Evolutionary conservation across 2,329 filamentous ascomycete species (phyloP).

Genomic region (Cladosporium colombiae): DNA sequence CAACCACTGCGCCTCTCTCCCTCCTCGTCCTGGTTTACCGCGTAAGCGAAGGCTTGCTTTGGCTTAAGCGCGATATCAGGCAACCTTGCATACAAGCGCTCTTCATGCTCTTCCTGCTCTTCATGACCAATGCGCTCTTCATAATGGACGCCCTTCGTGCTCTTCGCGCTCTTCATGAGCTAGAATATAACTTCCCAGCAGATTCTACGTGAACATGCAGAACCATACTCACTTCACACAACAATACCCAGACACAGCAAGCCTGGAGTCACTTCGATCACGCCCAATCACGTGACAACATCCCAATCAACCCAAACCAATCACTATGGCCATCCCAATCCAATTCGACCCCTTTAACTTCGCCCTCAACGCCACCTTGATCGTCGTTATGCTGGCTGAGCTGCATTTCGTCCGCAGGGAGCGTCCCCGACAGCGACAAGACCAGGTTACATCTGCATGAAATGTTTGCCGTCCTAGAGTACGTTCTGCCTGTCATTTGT

Average conservation of each 20-base stretch:
- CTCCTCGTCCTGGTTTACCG: background rate
- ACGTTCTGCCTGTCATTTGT: background rate
- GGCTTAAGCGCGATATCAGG: background rate
- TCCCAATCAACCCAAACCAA: background rate
- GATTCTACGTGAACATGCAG: background rate
- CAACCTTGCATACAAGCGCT: background rate
- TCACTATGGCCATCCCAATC: background rate
- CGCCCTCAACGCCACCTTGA: background rate
- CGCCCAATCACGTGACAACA: background rate
- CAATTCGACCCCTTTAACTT: slow-evolving; percentile 9
- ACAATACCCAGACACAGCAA: background rate
- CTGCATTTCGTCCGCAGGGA: background rate
- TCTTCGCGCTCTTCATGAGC: background rate
- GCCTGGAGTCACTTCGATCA: background rate
- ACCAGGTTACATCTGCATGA: background rate
- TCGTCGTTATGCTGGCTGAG: background rate
- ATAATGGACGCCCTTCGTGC: background rate
- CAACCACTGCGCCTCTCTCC: background rate
- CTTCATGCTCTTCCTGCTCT: background rate
- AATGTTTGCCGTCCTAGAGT: background rate
- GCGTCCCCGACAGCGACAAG: background rate
- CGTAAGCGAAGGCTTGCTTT: no score
- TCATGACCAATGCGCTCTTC: background rate
- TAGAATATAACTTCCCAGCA: background rate
- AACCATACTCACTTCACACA: background rate